Evolutionary conservation across 179 eudicot species (phyloP).

Genomic region (Beta lomatogona): DNA sequence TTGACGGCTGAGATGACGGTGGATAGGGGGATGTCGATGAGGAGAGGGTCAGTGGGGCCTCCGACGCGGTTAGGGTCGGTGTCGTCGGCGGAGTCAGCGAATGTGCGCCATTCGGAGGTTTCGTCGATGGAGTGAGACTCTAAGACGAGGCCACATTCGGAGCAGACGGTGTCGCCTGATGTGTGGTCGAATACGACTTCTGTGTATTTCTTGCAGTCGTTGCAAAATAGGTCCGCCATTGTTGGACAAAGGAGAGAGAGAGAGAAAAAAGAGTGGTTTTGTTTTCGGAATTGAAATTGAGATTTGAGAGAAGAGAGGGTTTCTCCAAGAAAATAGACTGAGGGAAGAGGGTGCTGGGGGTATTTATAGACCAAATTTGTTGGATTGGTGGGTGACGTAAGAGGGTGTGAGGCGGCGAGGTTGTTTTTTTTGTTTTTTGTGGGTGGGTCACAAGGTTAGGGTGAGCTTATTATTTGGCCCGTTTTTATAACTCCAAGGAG

Average conservation of each 20-base stretch:
- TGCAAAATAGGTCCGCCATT: slow-evolving; percentile 35
- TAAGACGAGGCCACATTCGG: slow-evolving; percentile 61
- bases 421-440: too few species aligned
- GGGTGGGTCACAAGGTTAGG: too few species aligned
- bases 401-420: too few species aligned
- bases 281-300: background rate
- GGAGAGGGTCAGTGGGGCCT: slow-evolving; percentile 46
- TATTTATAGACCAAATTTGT: too few species aligned
- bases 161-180: slow-evolving; percentile 56
- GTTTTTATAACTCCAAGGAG: too few species aligned
- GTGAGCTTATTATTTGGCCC: too few species aligned
- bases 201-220: slow-evolving; percentile 47
- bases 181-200: slow-evolving; percentile 52
- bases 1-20: slow-evolving; percentile 15
- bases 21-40: slow-evolving; percentile 27
- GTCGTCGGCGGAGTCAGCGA: slow-evolving; percentile 44
- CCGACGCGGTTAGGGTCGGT: slow-evolving; percentile 56
- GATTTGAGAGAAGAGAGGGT: too few species aligned
- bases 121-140: slow-evolving; percentile 55
- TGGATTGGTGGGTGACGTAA: too few species aligned
- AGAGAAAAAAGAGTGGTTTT: background rate
- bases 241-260: background rate
- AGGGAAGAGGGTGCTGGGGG: too few species aligned
- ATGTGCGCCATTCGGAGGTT: slow-evolving; percentile 66
- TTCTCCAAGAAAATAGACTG: too few species aligned